Percentiles rank a stretch among this genome's conserved stretches.
Evolutionary conservation across 208 protist species (phyloP).

Genomic region (Leishmania arabica): DNA sequence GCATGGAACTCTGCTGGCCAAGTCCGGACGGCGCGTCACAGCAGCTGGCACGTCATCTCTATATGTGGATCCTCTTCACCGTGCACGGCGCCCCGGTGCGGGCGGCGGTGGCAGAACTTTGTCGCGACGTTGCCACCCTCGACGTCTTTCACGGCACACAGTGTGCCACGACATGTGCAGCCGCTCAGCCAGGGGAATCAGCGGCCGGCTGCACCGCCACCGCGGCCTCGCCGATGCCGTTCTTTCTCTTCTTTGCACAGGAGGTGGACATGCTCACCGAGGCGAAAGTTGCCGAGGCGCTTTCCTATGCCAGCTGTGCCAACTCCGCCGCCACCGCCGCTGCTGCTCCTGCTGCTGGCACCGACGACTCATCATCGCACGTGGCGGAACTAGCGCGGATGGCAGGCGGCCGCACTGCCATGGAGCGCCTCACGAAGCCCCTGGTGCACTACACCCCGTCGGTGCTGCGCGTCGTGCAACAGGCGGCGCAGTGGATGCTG

Average conservation of each 20-base stretch:
- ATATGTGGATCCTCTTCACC: constrained; percentile 29
- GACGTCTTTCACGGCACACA: constrained; percentile 23
- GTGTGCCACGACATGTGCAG: neutral
- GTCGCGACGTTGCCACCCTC: constrained; percentile 49
- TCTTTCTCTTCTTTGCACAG: constrained; percentile 29
- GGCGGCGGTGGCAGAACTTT: constrained; percentile 26
- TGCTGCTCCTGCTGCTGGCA: neutral
- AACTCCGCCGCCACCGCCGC: neutral
- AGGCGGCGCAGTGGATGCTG: constrained; percentile 43
- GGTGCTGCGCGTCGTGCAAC: constrained; percentile 44
- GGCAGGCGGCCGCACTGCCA: constrained; percentile 25
- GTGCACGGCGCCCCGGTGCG: neutral
- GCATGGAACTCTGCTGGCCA: constrained; percentile 16
- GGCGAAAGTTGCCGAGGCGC: constrained; percentile 2
- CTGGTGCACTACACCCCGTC: constrained; percentile 20
- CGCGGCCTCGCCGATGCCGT: neutral
- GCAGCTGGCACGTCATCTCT: constrained; percentile 9
- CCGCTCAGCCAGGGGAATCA: neutral
- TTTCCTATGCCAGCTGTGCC: neutral
- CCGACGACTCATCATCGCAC: neutral
- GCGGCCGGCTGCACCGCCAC: neutral
- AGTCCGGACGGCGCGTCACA: neutral
- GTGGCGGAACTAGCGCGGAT: constrained; percentile 17
- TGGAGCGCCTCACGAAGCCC: constrained; percentile 42
- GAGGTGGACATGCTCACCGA: constrained; percentile 42